Evolutionary conservation across 2,329 filamentous ascomycete genomes (phyloP), one percentile per base, ranked within the genome.

Genomic region (Ceratocystis harringtonii): DNA sequence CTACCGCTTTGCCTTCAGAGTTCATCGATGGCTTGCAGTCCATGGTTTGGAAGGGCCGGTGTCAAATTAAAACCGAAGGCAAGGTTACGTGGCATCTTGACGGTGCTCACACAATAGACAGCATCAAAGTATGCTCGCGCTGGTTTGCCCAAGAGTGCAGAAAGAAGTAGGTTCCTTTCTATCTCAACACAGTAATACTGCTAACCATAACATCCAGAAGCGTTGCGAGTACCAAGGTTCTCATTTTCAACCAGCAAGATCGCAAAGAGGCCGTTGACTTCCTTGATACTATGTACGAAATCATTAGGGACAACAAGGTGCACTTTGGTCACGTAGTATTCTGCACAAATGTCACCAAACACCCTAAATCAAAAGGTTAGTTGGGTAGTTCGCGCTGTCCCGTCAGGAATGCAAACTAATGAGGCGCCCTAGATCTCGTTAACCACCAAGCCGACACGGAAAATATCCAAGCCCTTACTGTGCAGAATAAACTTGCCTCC

Each of bases 61-160:
- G 92, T 72, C 83, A 87, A 69, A 76, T 80, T 50, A 83, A 81
- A 70, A 25, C 19, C 12, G 64, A 68, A 32, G 63, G 48, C 1
- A 71, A 72, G 1, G 77, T 95, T 4, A 80, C 79, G 17, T 99
- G 92, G 92, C 88, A 92, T 72, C 83, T 99, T 22, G 94, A 99
- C 72, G 92, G 94, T 7, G 94, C 91, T 1, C 94, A 99, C 75
- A 99, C 92, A 0, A 80, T 88, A 2, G 92, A 97, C 72, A 96
- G 91, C 72, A 86, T 99, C 65, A 83, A 87, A 69, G 82, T 90
- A 69, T 90, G 90, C 3, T 86, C 86, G 0, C 82, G 83, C 68
- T 96, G 92, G 92, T 97, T 96, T 72, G 82, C 84, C 1, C 74
- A 74, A 8, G 78, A 82, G 70, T 77, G 72, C n/a, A 71, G 73